A percentile compares a stretch with the other conserved stretches of the same genome.
Conservation (phyloP, 2,329 filamentous ascomycete genomes). For the Fusarium fracticaudum region DNA sequence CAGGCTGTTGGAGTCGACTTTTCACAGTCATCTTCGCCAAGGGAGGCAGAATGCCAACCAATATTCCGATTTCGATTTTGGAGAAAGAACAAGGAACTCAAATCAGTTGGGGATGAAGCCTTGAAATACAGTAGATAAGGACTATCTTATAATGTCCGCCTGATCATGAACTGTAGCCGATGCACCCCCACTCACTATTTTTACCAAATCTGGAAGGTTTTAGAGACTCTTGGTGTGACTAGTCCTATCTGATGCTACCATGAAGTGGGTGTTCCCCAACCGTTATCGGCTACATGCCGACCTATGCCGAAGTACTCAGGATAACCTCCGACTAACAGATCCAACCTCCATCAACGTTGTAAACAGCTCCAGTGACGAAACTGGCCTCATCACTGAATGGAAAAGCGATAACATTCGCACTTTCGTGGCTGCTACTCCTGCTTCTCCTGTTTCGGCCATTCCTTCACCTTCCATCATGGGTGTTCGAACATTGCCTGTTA, state of each 20-base stretch:
- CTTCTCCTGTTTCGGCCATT: not conserved
- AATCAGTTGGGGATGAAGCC: too few species aligned
- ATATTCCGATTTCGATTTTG: too few species aligned
- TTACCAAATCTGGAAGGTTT: not conserved
- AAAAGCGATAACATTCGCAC: not conserved
- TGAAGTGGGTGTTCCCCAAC: not conserved
- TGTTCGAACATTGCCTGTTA: not conserved
- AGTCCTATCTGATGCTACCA: not conserved
- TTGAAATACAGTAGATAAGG: not conserved
- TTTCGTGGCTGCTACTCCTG: not conserved
- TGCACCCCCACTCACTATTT: not conserved
- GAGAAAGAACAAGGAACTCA: too few species aligned
- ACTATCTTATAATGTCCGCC: not conserved
- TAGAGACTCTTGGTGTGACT: not conserved
- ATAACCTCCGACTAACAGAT: not conserved
- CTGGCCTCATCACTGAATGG: not conserved
- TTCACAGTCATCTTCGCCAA: not conserved
- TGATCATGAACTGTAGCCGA: not conserved
- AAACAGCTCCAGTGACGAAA: not conserved
- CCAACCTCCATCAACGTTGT: not conserved
- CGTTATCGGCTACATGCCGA: not conserved
- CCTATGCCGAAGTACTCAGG: not conserved
- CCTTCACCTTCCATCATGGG: not conserved
- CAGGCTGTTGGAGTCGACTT: not conserved
- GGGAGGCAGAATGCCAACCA: too few species aligned